Evolutionary conservation across 2,329 filamentous ascomycete species (phyloP).

Genomic region (Diaporthe citriasiana): DNA sequence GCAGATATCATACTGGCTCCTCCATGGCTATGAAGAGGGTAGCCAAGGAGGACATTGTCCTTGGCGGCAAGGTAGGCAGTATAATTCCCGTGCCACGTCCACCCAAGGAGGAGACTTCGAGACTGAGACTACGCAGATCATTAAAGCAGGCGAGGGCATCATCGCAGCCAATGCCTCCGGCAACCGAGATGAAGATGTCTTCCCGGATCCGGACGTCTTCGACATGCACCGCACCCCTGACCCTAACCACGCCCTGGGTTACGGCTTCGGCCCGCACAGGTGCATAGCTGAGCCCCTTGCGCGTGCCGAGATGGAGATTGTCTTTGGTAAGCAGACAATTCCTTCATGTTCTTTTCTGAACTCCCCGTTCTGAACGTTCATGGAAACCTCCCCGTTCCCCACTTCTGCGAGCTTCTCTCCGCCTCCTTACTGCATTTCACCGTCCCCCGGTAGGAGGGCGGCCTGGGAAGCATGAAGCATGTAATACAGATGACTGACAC

Average conservation of each 20-base stretch:
- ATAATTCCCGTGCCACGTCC: too few species aligned
- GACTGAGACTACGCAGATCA: too few species aligned
- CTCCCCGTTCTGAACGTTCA: too few species aligned
- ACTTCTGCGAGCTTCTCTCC: too few species aligned
- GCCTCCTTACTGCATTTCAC: too few species aligned
- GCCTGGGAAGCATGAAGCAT: too few species aligned
- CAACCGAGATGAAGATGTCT: slow-evolving; percentile 62
- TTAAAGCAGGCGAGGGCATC: slow-evolving; percentile 60
- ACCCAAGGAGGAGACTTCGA: too few species aligned
- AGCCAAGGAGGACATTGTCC: slow-evolving; percentile 60
- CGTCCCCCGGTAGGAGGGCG: too few species aligned
- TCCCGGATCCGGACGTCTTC: slow-evolving; percentile 57
- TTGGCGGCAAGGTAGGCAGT: slow-evolving; percentile 60
- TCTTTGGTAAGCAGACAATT: slow-evolving; percentile 54
- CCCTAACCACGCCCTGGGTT: slow-evolving; percentile 57
- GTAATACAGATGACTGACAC: too few species aligned
- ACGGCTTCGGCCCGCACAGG: slow-evolving; percentile 61
- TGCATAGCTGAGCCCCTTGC: slow-evolving; percentile 62
- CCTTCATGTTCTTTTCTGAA: too few species aligned
- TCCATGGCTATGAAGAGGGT: slow-evolving; percentile 62
- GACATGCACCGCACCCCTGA: slow-evolving; percentile 56
- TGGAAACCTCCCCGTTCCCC: too few species aligned
- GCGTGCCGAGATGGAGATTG: slow-evolving; percentile 57
- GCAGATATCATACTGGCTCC: slow-evolving; percentile 62
- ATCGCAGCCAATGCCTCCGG: slow-evolving; percentile 64